These are phyloP conservation scores for Chlamydomonas incerta DNA, from an alignment of 139 green algal species.

Conservation along the genomic window DNA sequence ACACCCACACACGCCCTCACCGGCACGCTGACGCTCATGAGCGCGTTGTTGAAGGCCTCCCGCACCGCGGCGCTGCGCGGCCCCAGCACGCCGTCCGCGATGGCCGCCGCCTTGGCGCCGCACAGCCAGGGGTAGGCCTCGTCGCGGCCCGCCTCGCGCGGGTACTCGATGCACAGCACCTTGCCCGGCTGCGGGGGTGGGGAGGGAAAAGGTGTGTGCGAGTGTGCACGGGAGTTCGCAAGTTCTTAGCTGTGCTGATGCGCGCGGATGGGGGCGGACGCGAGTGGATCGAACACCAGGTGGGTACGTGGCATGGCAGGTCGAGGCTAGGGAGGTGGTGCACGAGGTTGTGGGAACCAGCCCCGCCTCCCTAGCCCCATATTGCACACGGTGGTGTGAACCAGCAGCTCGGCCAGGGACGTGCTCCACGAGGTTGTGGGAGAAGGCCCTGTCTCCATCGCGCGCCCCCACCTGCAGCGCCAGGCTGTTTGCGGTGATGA, in stretches of 20 bases:
- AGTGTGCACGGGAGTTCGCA: too few species aligned
- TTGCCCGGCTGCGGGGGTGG: conserved; percentile 45
- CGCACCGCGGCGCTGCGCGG: conserved; percentile 36
- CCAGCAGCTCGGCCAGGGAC: too few species aligned
- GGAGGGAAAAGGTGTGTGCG: background rate
- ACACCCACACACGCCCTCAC: background rate
- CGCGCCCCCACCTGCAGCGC: conserved; percentile 43
- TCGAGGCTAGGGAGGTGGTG: too few species aligned
- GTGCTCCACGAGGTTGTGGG: too few species aligned
- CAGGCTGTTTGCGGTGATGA: conserved; percentile 51
- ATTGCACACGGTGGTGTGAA: too few species aligned
- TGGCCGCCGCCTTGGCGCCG: conserved; percentile 55
- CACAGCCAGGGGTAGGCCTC: conserved; percentile 58
- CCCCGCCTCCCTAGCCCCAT: too few species aligned
- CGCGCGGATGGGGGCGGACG: too few species aligned
- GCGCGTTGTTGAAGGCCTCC: conserved; percentile 53
- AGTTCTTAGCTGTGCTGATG: too few species aligned
- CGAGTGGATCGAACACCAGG: too few species aligned
- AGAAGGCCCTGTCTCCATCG: too few species aligned
- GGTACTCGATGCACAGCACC: conserved; percentile 65
- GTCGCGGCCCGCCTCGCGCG: conserved; percentile 49
- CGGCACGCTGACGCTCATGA: conserved; percentile 34
- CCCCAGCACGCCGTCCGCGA: conserved; percentile 61
- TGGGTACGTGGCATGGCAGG: too few species aligned
- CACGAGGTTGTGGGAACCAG: too few species aligned